Evolutionary conservation across 1,284 basidiomycete genomes (phyloP), one percentile per base, ranked within the genome.

Genomic region (Cutaneotrichosporon sp.): DNA sequence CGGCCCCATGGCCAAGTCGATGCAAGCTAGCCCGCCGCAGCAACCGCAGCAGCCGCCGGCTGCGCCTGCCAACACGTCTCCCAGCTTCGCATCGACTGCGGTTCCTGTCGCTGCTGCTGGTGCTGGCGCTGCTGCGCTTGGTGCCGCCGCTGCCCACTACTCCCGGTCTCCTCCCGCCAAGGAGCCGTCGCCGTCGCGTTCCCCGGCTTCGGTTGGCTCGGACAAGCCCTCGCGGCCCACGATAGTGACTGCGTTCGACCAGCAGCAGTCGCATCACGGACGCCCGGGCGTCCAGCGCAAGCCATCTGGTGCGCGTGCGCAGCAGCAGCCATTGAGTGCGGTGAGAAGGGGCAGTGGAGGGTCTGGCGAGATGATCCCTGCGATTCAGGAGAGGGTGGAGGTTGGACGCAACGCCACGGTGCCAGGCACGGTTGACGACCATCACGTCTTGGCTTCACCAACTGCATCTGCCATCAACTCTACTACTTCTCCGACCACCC

Each of bases 231-330:
- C 54, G 14, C 42, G 54, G 16, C 54, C 54, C 5, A 29, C 42
- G 3, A 22, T 55, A 18, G 54, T 55, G 2, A 55, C 54, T 18
- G 22, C 36, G 9, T 20, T 42, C 27, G 54, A 55, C 51, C 51
- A 34, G 20, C 49, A 50, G 27, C 49, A 50, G 47, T 24, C n/a
- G n/a, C n/a, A 50, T 9, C 50, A 52, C 20, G 31, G 14, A 27
- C 47, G 54, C 54, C 20, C 42, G 4, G 42, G 38, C 11, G 42
- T 55, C 11, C 42, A 45, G 8, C 54, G 54, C 7, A 50, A 50
- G 47, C 55, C 55, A 22, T 57, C 55, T 29, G 55, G 55, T 16
- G 55, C 55, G 31, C 54, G 54, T 38, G 46, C 55, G 8, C 54
- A 43, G 38, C 46, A 53, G 22, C 51, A 52, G 51, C 51, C 31